These are phyloP conservation scores for Ogataea paradorogensis DNA, from an alignment of 805 yeast species.

Conservation along the genomic window DNA sequence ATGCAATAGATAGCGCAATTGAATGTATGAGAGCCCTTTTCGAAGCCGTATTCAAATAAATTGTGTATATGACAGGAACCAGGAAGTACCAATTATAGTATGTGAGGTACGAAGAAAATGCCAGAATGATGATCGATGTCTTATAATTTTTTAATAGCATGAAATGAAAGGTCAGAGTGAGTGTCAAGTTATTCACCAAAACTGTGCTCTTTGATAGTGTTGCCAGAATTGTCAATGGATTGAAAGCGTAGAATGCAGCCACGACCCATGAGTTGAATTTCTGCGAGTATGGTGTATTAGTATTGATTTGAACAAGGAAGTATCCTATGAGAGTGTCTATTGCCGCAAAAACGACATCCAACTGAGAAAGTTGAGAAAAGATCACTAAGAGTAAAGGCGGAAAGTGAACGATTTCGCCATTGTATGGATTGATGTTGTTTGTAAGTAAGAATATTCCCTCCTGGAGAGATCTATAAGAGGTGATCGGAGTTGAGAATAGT, in stretches of 20 bases:
- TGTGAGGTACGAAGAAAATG: constrained; percentile 62
- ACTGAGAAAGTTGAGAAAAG: constrained; percentile 37
- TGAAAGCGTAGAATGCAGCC: constrained; percentile 61
- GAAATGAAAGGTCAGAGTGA: constrained; percentile 46
- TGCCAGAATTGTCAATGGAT: constrained; percentile 74
- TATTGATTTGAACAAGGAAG: constrained; percentile 49
- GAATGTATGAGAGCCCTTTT: constrained; percentile 23
- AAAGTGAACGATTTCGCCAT: constrained; percentile 83
- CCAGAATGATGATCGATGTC: constrained; percentile 50
- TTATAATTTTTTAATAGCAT: constrained; percentile 40
- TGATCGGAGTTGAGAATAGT: constrained; percentile 69
- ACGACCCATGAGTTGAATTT: constrained; percentile 23
- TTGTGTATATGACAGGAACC: constrained; percentile 49
- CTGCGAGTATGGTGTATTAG: constrained; percentile 30
- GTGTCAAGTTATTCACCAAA: constrained; percentile 55
- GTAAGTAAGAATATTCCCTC: constrained; percentile 66
- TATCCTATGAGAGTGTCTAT: constrained; percentile 59
- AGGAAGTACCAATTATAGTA: constrained; percentile 59
- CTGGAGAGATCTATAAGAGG: constrained; percentile 59
- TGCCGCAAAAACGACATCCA: constrained; percentile 49
- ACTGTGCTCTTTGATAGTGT: constrained; percentile 67
- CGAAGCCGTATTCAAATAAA: constrained; percentile 10
- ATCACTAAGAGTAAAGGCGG: constrained; percentile 67
- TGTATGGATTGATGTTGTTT: constrained; percentile 60
- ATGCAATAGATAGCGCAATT: constrained; percentile 26